A percentile compares a stretch with the other conserved stretches of the same genome.
phyloP scores from a whole-genome alignment of 768 basidiomycete species.

The Floccularia luteovirens region DNA sequence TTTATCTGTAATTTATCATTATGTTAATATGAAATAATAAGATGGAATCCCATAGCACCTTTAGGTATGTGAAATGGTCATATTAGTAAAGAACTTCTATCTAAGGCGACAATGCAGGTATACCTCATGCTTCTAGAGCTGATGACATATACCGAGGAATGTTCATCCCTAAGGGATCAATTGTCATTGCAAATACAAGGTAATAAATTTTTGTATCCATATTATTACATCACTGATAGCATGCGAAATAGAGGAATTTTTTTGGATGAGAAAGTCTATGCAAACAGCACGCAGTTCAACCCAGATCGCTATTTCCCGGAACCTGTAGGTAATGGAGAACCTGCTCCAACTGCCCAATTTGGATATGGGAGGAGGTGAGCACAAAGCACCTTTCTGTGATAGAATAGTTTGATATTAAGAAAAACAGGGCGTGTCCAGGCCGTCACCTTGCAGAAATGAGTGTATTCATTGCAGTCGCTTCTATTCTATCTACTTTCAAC shows the following conservation, averaged over 20 bases:
- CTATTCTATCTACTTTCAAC: too few species aligned
- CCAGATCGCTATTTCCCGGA: conserved; percentile 15
- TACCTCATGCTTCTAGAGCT: conserved; percentile 16
- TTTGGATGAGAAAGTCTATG: too few species aligned
- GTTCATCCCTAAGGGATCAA: too few species aligned
- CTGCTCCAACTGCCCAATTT: conserved; percentile 9
- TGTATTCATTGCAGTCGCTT: too few species aligned
- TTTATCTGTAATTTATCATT: too few species aligned
- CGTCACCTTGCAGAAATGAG: conserved; percentile 33
- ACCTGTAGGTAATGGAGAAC: too few species aligned
- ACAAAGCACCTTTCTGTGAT: conserved; percentile 16
- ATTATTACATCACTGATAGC: background rate
- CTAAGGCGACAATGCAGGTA: conserved; percentile 14
- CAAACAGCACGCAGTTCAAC: too few species aligned
- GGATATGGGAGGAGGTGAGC: too few species aligned
- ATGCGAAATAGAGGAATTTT: too few species aligned
- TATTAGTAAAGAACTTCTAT: conserved; percentile 3
- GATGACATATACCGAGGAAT: too few species aligned
- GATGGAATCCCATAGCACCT: conserved; percentile 13
- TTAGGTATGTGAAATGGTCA: conserved; percentile 12
- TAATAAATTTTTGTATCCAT: conserved; percentile 17
- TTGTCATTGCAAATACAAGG: too few species aligned
- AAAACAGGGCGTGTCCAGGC: conserved; percentile 26
- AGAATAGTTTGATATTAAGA: background rate
- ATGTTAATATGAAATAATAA: background rate